Base-by-base conservation (phyloP, 352 stramenopile genomes). In the Phytophthora vignae region DNA sequence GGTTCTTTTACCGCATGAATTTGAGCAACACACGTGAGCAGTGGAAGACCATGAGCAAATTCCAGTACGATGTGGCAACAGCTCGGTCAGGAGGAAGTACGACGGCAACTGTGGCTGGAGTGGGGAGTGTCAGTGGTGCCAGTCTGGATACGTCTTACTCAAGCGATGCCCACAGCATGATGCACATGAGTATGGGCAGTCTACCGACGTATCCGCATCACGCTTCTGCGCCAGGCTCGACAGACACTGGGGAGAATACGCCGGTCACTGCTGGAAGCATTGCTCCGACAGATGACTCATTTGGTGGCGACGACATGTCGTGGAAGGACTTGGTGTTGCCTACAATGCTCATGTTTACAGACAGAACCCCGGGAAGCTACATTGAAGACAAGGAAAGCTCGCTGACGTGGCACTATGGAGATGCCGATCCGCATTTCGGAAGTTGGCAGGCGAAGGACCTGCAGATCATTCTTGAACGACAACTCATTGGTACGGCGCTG, bases 401-500 rank as follows among this genome's bases (percentile, higher is more conserved):
- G 19, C 67, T 97, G 53, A 96, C 90, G 55, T 97, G 91, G 91
- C 90, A 97, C 62, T 97, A 96, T 64, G 82, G 76, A 17, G 90
- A 96, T 55, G 88, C 90, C 0, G 90, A 97, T 49, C 80, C 83
- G 12, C 85, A 97, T 67, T 97, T 97, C 74, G 90, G 90, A 3
- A 83, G 79, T 21, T 97, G 91, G 91, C 90, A 97, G 64, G 85
- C 91, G 22, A 96, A 96, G 68, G 90, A 97, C 60, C 79, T 97
- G 75, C 91, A 96, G 73, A 96, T 96, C 55, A 90, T 95, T 62
- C 73, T 97, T 52, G 91, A 97, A 69, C 88, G 92, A 2, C 84
- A 95, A 44, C 74, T 97, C 3, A 87, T 93, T 29, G 92, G 91
- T 22, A 85, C 91, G 40, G 90, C 88, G 21, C 64, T 97, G 33